These are phyloP conservation scores for Polychytrium aggregatum DNA, from an alignment of 192 early-diverging fungal genomes.

Conservation along the genomic window DNA sequence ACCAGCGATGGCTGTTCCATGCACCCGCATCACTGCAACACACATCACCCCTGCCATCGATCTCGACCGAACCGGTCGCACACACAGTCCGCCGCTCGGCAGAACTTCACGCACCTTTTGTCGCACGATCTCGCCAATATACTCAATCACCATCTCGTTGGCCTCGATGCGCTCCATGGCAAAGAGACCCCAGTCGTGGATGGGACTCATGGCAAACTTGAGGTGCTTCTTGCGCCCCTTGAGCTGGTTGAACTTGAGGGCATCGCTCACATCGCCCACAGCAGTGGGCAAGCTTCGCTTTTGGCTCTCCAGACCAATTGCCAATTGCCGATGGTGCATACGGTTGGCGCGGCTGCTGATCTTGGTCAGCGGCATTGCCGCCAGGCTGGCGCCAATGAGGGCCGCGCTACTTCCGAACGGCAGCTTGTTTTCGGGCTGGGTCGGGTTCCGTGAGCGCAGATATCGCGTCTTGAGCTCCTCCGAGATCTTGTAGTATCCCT, in stretches of 20 bases:
- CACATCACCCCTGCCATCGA: too few species aligned
- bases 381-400: not conserved
- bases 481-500: too few species aligned
- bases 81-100: too few species aligned
- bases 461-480: too few species aligned
- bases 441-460: not conserved
- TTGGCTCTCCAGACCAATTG: constrained; percentile 10
- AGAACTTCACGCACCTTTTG: constrained; percentile 74
- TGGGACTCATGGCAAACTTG: constrained; percentile 81
- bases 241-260: constrained; percentile 85
- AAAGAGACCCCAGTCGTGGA: constrained; percentile 99
- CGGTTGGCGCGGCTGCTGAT: constrained; percentile 16
- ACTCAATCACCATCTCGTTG: constrained; percentile 96
- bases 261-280: constrained; percentile 35
- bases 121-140: constrained; percentile 93
- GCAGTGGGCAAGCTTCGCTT: not conserved
- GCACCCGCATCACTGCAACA: too few species aligned
- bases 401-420: not conserved
- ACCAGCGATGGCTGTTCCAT: too few species aligned
- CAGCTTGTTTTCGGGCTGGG: constrained; percentile 1
- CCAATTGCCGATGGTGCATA: constrained; percentile 21
- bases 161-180: constrained; percentile 86
- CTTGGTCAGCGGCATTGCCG: constrained; percentile 1
- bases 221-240: constrained; percentile 84
- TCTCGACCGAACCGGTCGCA: too few species aligned